Evolutionary conservation across 2,329 filamentous ascomycete species (phyloP).

Genomic region (Aspergillus arachidicola): DNA sequence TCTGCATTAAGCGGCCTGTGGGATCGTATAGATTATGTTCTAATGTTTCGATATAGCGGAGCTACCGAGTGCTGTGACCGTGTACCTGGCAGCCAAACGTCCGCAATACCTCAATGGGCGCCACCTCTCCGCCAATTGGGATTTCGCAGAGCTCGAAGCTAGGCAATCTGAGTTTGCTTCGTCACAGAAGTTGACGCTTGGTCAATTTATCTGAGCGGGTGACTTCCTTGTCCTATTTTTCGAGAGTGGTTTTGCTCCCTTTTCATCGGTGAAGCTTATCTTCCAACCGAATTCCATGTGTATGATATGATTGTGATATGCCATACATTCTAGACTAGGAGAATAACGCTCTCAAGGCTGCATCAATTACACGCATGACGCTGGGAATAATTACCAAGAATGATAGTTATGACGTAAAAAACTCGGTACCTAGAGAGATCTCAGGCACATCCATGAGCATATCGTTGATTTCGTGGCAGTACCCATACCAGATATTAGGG

Average conservation of each 20-base stretch:
- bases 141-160: not conserved
- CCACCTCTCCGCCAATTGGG: not conserved
- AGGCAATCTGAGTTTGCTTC: not conserved
- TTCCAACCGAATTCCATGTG: not conserved
- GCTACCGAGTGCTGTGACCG: not conserved
- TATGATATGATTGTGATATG: not conserved
- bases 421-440: not conserved
- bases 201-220: not conserved
- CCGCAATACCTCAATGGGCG: not conserved
- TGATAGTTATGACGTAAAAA: not conserved
- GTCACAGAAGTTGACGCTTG: not conserved
- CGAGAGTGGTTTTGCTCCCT: not conserved
- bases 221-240: not conserved
- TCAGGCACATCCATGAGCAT: not conserved
- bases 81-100: not conserved
- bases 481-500: not conserved
- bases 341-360: not conserved
- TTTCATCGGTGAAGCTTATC: not conserved
- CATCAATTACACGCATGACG: not conserved
- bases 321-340: not conserved
- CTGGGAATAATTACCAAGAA: not conserved
- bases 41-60: not conserved
- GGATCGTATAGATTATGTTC: not conserved
- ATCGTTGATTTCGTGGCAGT: not conserved
- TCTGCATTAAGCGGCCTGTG: not conserved